These are phyloP conservation scores for Metarhizium robertsii DNA, from an alignment of 2,329 filamentous ascomycete species.

Conservation along the genomic window DNA sequence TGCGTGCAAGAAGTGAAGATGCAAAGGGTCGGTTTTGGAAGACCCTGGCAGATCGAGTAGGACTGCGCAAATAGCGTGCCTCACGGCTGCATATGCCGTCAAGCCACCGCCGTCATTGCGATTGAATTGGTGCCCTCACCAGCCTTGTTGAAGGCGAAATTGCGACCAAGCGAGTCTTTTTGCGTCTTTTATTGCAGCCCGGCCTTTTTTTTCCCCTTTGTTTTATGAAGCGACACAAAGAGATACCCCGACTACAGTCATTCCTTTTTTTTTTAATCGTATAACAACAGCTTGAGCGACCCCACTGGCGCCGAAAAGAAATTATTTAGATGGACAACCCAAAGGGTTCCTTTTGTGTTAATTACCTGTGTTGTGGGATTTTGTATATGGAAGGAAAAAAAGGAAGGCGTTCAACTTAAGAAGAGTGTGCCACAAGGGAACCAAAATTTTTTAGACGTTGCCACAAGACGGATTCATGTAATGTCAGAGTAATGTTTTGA, in stretches of 20 bases:
- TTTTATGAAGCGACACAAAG: neutral
- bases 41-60: constrained; percentile 36
- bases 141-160: neutral
- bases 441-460: neutral
- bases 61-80: constrained; percentile 10
- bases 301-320: neutral
- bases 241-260: constrained; percentile 20
- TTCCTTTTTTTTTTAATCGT: constrained; percentile 8
- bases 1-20: constrained; percentile 33
- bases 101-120: neutral
- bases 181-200: neutral
- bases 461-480: neutral
- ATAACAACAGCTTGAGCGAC: neutral
- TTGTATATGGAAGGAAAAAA: neutral
- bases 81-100: neutral
- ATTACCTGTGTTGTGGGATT: neutral
- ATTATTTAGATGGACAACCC: neutral
- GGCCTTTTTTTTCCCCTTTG: constrained; percentile 1
- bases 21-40: constrained; percentile 39
- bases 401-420: neutral
- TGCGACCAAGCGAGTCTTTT: neutral
- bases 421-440: neutral
- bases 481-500: neutral
- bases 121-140: neutral
- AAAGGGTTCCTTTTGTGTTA: neutral